Evolutionary conservation across 176 grass and related monocot species (phyloP).

Genomic region (Triticum dicoccoides): DNA sequence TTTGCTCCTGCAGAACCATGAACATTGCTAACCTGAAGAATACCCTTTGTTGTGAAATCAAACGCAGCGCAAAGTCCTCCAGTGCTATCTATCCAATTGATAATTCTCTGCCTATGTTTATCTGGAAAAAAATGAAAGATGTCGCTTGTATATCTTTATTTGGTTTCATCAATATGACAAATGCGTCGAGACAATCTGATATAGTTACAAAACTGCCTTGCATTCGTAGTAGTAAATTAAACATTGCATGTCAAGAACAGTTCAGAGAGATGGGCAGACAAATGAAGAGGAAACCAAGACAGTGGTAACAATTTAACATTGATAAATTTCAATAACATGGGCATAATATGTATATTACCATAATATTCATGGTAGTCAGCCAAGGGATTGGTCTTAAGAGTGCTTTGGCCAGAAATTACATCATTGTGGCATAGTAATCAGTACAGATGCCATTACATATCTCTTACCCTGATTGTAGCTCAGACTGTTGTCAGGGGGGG

Average conservation of each 20-base stretch:
- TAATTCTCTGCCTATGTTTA: constrained; percentile 75
- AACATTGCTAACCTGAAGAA: constrained; percentile 75
- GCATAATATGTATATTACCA: background rate
- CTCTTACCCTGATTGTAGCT: constrained; percentile 86
- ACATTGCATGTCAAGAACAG: background rate
- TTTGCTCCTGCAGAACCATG: background rate
- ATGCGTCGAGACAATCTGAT: background rate
- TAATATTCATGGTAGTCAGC: background rate
- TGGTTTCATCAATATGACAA: background rate
- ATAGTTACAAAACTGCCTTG: background rate
- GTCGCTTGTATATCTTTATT: background rate
- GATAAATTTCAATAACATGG: background rate
- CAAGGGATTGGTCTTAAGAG: background rate
- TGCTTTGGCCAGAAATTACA: background rate
- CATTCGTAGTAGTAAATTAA: background rate
- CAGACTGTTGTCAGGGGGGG: constrained; percentile 40
- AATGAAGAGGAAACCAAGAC: constrained; percentile 12
- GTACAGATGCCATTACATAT: background rate
- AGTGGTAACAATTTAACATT: background rate
- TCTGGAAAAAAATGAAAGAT: constrained; percentile 40
- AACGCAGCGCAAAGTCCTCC: constrained; percentile 75
- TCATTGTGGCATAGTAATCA: background rate
- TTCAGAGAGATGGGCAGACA: background rate
- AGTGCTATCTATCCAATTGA: constrained; percentile 82
- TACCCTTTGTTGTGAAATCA: constrained; percentile 97